These are phyloP conservation scores for Camellia lanceoleosa DNA, from an alignment of 148 eudicot genomes.

Conservation along the genomic window DNA sequence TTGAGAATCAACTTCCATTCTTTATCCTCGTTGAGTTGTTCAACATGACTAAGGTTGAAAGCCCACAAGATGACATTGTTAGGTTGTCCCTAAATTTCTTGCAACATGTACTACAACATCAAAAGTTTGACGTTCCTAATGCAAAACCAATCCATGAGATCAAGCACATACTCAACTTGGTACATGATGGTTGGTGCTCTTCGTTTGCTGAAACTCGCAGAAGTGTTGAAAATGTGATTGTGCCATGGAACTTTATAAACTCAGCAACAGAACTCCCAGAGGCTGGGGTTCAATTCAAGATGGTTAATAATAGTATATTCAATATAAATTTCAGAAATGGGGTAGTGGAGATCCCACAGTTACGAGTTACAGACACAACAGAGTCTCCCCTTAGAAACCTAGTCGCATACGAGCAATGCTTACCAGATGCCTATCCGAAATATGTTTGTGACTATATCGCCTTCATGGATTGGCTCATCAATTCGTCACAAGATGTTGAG, in stretches of 20 bases:
- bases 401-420: not conserved
- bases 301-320: not conserved
- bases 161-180: conserved; percentile 11
- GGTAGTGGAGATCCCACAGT: not conserved
- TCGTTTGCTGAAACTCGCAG: not conserved
- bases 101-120: not conserved
- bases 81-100: not conserved
- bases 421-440: not conserved
- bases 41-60: not conserved
- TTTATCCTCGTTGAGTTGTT: conserved; percentile 10
- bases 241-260: not conserved
- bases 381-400: not conserved
- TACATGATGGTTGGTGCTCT: not conserved
- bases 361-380: not conserved
- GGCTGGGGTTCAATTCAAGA: conserved; percentile 7
- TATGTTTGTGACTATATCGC: not conserved
- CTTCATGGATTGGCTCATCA: not conserved
- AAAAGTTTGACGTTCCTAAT: not conserved
- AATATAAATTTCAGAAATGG: not conserved
- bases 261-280: not conserved
- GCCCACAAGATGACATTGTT: not conserved
- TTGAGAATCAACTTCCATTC: conserved; percentile 19
- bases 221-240: not conserved
- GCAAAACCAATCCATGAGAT: not conserved
- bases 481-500: not conserved